Conservation (phyloP, 208 protist species). For the Lotmaria passim region DNA sequence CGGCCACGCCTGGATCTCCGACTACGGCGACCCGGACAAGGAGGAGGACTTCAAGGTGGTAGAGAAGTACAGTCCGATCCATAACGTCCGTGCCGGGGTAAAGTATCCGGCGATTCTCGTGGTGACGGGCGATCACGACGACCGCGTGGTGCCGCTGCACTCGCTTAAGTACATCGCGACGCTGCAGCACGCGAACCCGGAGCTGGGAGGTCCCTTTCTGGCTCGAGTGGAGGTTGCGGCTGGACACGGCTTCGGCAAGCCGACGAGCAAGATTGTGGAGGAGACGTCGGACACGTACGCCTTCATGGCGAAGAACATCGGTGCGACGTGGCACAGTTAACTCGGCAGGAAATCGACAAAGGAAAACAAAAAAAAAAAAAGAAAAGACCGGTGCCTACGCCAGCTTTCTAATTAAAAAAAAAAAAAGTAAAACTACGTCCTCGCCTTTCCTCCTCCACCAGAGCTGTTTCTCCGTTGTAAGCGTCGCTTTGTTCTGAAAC, state of each 20-base stretch:
- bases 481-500: background rate
- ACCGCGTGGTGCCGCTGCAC: slow-evolving; percentile 96
- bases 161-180: slow-evolving; percentile 95
- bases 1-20: slow-evolving; percentile 92
- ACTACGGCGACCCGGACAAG: slow-evolving; percentile 94
- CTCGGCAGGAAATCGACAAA: no score
- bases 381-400: background rate
- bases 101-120: slow-evolving; percentile 93
- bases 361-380: background rate
- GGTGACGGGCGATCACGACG: slow-evolving; percentile 95
- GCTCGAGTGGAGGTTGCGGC: slow-evolving; percentile 84
- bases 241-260: slow-evolving; percentile 94
- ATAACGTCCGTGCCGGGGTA: slow-evolving; percentile 84
- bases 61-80: slow-evolving; percentile 94
- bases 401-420: background rate
- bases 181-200: slow-evolving; percentile 90
- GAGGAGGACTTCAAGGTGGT: slow-evolving; percentile 92
- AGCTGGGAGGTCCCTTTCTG: slow-evolving; percentile 77
- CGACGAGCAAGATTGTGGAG: slow-evolving; percentile 85
- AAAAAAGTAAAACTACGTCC: no score
- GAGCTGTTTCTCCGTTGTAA: no score
- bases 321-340: slow-evolving; percentile 69
- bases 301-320: slow-evolving; percentile 91
- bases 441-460: no score
- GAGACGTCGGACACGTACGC: slow-evolving; percentile 92